Evolutionary conservation across 2,329 filamentous ascomycete genomes (phyloP), one percentile per base, ranked within the genome.

Genomic region (Chaetomium olivaceum): DNA sequence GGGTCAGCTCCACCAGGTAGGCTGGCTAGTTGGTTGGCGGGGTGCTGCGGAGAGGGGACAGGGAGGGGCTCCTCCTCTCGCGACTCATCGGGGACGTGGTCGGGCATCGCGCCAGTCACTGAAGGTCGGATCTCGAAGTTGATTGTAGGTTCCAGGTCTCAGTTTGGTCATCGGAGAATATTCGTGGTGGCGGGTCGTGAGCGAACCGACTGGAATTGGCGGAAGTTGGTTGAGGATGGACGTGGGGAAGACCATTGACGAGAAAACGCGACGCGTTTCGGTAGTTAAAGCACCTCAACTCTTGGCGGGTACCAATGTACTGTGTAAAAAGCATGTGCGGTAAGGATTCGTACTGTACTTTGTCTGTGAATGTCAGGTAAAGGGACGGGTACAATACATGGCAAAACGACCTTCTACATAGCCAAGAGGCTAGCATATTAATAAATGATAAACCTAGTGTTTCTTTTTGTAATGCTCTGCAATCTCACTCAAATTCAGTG

Each of bases 241-340:
- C 4, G 16, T 19, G 16, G 48, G 33, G 25, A 33, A 5, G 54
- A n/a, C 5, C 16, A 16, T 54, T 12, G 43, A n/a, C n/a, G n/a
- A 43, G 46, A 52, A 62, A 66, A 63, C 66, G 63, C 63, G 63
- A 64, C 66, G 66, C 66, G 66, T 64, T n/a, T 43, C 39, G 5
- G 39, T 43, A n/a, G n/a, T n/a, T n/a, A 43, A 43, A 36, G 33
- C 27, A 29, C 27, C 27, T 29, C 27, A 29, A 29, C 6, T 29
- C 27, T 29, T 29, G 27, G 27, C 27, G 27, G 3, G 27, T 29
- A 29, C 27, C 6, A 29, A 29, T 6, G 27, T 29, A 29, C 27
- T 29, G 27, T 29, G 27, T 29, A 29, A 29, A 29, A 29, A 29
- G 3, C 27, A 29, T 3, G 3, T 3, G 3, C 27, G 9, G 33